Percentiles rank a stretch among this genome's conserved stretches.
These are phyloP conservation scores for Trichoderma hamatum DNA, from an alignment of 2,329 filamentous ascomycete species.

Conservation along the genomic window DNA sequence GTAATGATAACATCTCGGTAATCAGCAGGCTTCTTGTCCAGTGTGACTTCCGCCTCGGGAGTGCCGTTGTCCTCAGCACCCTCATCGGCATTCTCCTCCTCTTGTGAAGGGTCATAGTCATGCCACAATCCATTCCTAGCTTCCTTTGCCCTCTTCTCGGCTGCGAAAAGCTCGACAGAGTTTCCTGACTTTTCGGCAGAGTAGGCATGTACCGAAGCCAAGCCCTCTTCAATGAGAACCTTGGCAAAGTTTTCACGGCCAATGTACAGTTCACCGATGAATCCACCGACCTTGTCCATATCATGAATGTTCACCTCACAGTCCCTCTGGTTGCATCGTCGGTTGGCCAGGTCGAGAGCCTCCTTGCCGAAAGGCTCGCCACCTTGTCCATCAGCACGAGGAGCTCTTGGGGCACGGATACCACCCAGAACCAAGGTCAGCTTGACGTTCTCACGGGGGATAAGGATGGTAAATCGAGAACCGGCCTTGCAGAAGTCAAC, in stretches of 20 bases:
- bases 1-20: slow-evolving; percentile 95
- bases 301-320: slow-evolving; percentile 95
- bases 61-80: slow-evolving; percentile 56
- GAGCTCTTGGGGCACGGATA: slow-evolving; percentile 86
- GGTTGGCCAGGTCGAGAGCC: slow-evolving; percentile 87
- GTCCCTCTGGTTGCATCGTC: slow-evolving; percentile 88
- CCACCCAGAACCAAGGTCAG: slow-evolving; percentile 93
- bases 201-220: slow-evolving; percentile 90
- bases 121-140: slow-evolving; percentile 87
- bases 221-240: slow-evolving; percentile 86
- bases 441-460: slow-evolving; percentile 92
- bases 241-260: slow-evolving; percentile 97
- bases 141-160: slow-evolving; percentile 88
- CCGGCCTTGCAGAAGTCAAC: slow-evolving; percentile 99
- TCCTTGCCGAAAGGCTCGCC: slow-evolving; percentile 95
- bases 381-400: slow-evolving; percentile 72
- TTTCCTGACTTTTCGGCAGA: slow-evolving; percentile 96
- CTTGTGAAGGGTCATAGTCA: slow-evolving; percentile 89
- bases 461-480: slow-evolving; percentile 86
- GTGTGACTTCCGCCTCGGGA: slow-evolving; percentile 54
- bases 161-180: slow-evolving; percentile 80
- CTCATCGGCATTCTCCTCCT: slow-evolving; percentile 69
- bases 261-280: slow-evolving; percentile 92
- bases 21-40: slow-evolving; percentile 71
- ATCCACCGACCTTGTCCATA: slow-evolving; percentile 94